phyloP scores from a whole-genome alignment of 202 grass and related monocot species.

The Setaria viridis region DNA sequence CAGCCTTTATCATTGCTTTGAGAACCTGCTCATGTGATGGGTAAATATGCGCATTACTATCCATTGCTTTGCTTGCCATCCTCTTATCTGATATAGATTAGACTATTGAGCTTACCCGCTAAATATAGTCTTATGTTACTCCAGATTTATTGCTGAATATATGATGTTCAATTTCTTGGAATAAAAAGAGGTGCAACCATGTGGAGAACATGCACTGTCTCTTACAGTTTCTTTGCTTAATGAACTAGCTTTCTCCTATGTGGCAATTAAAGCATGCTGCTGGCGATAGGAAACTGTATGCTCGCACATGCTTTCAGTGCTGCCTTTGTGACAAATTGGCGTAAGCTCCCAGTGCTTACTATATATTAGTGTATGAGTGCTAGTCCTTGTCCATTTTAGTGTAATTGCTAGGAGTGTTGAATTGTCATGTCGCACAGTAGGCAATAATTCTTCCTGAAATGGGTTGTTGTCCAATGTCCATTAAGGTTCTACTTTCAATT shows the following conservation, averaged over 20 bases:
- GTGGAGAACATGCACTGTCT: background rate
- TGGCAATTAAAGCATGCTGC: constrained; percentile 21
- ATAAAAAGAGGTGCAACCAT: background rate
- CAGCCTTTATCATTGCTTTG: background rate
- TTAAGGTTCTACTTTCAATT: background rate
- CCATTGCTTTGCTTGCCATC: background rate
- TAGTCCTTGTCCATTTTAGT: background rate
- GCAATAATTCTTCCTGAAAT: constrained; percentile 8
- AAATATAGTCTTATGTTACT: background rate
- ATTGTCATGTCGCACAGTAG: background rate
- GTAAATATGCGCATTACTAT: constrained; percentile 1
- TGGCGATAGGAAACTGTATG: constrained; percentile 3
- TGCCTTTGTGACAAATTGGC: constrained; percentile 35
- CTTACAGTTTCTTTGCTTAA: constrained; percentile 25
- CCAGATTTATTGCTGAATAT: background rate
- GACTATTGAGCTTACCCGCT: background rate
- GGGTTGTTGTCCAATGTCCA: background rate
- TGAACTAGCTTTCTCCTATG: constrained; percentile 14
- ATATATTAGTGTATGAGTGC: background rate
- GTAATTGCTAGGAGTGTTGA: background rate
- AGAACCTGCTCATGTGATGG: background rate
- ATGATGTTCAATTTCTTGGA: constrained; percentile 5
- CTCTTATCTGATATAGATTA: background rate
- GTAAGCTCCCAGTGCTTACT: background rate
- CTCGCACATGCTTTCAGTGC: constrained; percentile 42